Conservation (phyloP, 306 rosid species). For the Cicer chorassanicum region DNA sequence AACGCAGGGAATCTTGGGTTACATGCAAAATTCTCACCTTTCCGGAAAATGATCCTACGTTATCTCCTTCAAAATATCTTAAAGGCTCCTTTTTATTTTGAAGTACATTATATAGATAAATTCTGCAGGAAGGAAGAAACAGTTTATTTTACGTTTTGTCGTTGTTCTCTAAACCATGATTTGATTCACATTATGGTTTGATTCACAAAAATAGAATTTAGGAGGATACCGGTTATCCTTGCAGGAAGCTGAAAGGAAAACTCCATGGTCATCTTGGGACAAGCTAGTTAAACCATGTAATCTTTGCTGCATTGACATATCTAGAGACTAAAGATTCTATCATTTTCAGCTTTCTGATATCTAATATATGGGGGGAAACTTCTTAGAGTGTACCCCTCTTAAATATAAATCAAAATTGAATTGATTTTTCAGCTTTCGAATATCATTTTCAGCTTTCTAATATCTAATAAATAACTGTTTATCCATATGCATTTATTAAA, state of each 20-base stretch:
- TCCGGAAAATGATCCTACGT: constrained; percentile 78
- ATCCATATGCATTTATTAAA: too few relatives aligned
- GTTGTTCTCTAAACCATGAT: neutral
- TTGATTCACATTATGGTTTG: neutral
- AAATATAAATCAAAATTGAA: too few relatives aligned
- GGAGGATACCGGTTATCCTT: constrained; percentile 81
- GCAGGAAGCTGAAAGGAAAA: constrained; percentile 87
- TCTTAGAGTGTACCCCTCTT: too few relatives aligned
- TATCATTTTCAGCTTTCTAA: too few relatives aligned
- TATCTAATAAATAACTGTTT: too few relatives aligned
- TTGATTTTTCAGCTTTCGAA: too few relatives aligned
- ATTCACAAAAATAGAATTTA: constrained; percentile 12
- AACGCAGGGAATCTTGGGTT: neutral
- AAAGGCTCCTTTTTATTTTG: constrained; percentile 88
- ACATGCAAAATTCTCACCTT: constrained; percentile 59
- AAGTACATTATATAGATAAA: constrained; percentile 76
- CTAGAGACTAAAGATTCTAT: constrained; percentile 6
- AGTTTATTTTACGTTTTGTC: neutral
- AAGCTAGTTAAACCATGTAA: constrained; percentile 92
- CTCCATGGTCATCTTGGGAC: constrained; percentile 89
- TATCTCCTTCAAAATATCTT: constrained; percentile 74
- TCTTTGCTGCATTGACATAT: constrained; percentile 62
- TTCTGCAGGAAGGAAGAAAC: constrained; percentile 53
- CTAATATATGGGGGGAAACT: too few relatives aligned
- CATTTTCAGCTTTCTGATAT: neutral